phyloP scores from a whole-genome alignment of 805 yeast species.

The Diddensiella caesifluorescens region DNA sequence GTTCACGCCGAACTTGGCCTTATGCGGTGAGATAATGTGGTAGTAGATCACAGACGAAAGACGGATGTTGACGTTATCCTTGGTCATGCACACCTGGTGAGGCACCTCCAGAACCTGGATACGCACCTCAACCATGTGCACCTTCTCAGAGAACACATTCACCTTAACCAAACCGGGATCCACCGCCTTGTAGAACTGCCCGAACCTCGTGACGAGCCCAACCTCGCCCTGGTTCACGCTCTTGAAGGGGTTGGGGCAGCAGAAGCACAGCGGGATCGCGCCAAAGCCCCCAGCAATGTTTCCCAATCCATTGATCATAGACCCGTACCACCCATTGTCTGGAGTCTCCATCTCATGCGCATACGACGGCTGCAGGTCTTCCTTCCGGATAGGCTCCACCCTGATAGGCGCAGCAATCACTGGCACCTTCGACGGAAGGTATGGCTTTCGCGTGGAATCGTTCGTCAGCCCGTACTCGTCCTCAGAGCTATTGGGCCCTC shows the following conservation, averaged over 20 bases:
- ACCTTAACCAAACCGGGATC: slow-evolving; percentile 66
- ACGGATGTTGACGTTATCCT: slow-evolving; percentile 59
- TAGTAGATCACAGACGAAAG: slow-evolving; percentile 63
- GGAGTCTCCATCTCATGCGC: slow-evolving; percentile 36
- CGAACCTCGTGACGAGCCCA: slow-evolving; percentile 62
- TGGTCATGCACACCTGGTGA: slow-evolving; percentile 63
- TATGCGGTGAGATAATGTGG: slow-evolving; percentile 62
- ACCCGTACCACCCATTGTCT: slow-evolving; percentile 35
- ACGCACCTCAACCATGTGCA: slow-evolving; percentile 48
- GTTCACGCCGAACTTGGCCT: slow-evolving; percentile 54
- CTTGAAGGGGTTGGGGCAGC: slow-evolving; percentile 54
- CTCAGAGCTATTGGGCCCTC: too few relatives aligned
- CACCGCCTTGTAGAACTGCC: slow-evolving; percentile 56
- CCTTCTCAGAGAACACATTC: slow-evolving; percentile 57
- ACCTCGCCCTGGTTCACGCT: slow-evolving; percentile 62
- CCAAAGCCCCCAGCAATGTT: slow-evolving; percentile 48
- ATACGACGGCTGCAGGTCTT: slow-evolving; percentile 29
- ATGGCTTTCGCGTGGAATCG: neutral
- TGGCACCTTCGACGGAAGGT: neutral
- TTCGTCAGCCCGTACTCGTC: slow-evolving; percentile 5
- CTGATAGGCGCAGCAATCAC: slow-evolving; percentile 19
- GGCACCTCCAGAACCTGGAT: slow-evolving; percentile 60
- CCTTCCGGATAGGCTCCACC: slow-evolving; percentile 26
- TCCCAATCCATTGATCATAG: slow-evolving; percentile 36
- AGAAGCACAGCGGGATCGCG: slow-evolving; percentile 48